Evolutionary conservation across 352 stramenopile species (phyloP), one percentile per base, ranked within the genome.

Genomic region (Thraustotheca clavata): DNA sequence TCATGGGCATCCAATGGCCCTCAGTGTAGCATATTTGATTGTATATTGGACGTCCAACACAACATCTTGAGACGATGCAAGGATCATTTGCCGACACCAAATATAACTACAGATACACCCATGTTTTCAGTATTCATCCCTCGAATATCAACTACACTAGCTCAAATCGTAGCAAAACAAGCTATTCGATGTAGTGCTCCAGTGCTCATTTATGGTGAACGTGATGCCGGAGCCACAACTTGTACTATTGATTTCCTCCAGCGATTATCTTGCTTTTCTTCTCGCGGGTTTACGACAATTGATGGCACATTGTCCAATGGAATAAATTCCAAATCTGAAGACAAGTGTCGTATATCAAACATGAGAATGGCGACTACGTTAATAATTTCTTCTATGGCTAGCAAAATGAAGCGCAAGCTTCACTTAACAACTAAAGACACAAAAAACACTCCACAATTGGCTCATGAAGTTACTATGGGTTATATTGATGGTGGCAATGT

Each of bases 131-230:
- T 86, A 9, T 87, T 80, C 49, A 59, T 87, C 0, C 76, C 76
- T 14, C 83, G 76, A 0, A 32, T 63, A 0, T 67, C 67, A 5
- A 87, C 74, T 59, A 47, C 83, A 0, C n/a, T 81, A 2, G 54
- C 69, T n/a, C 77, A 87, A 47, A 60, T 73, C 1, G 57, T 67
- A 8, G 70, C 80, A 26, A 73, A 70, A 62, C 71, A 83, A 67
- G 69, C 66, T 0, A 40, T 85, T 3, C 74, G 76, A 8, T 72
- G 73, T 3, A 75, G 71, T 12, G 60, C 60, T 40, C 72, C 70
- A 0, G 57, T 80, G 3, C 33, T 87, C 5, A 59, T 87, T 1
- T 29, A 81, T 18, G 74, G 77, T 4, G 38, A 59, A 24, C 63
- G 70, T 0, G 72, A 49, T n/a, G 27, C 71, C 16, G 54, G 76